Evolutionary conservation across 257 asterid genomes (phyloP).

Genomic region (Haberlea rhodopensis): DNA sequence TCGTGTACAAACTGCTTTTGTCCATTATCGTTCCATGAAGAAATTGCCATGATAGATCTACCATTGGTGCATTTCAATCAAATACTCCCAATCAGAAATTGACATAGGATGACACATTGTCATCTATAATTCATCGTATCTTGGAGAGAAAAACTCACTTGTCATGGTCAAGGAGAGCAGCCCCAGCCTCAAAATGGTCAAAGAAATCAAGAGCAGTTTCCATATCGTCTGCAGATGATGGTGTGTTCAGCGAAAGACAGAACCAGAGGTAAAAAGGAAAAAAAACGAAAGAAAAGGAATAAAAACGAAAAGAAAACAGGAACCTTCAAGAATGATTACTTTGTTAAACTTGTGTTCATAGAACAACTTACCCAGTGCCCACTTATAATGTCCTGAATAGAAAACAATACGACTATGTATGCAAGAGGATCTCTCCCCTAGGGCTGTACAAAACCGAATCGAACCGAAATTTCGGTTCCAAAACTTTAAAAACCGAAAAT

Average conservation of each 20-base stretch:
- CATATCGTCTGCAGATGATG: conserved; percentile 83
- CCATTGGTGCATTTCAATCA: too few relatives aligned
- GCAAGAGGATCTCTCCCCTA: conserved; percentile 23
- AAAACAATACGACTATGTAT: conserved; percentile 18
- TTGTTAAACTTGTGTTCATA: too few relatives aligned
- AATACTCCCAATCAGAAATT: too few relatives aligned
- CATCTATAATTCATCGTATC: too few relatives aligned
- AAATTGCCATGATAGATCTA: too few relatives aligned
- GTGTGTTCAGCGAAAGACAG: conserved; percentile 30
- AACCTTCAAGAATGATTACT: too few relatives aligned
- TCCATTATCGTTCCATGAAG: conserved; percentile 99
- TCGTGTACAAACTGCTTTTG: conserved; percentile 92
- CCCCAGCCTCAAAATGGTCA: too few relatives aligned
- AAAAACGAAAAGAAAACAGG: conserved; percentile 21
- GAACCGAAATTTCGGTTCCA: too few relatives aligned
- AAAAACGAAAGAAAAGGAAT: conserved; percentile 20
- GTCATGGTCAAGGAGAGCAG: too few relatives aligned
- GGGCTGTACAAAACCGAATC: too few relatives aligned
- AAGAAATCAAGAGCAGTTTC: conserved; percentile 96
- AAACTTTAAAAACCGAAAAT: too few relatives aligned
- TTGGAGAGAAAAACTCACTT: conserved; percentile 55
- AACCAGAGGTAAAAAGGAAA: conserved; percentile 17
- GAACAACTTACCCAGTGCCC: too few relatives aligned
- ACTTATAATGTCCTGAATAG: conserved; percentile 81
- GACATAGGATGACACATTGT: conserved; percentile 73